phyloP scores from a whole-genome alignment of 1,284 basidiomycete genomes.

The Erythrobasidium hasegawianum region DNA sequence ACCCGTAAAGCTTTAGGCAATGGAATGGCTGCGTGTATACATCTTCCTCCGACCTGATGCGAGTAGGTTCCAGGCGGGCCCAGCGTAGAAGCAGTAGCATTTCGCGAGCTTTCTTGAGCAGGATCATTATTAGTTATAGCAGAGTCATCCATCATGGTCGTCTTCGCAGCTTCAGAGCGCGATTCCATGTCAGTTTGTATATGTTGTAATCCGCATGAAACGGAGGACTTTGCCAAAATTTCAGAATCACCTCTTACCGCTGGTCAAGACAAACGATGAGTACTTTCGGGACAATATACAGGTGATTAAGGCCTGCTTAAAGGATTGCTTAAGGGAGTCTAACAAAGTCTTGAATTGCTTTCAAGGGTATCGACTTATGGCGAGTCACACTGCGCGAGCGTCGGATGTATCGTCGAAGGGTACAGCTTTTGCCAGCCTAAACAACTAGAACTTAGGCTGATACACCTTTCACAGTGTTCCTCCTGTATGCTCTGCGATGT shows the following conservation, averaged over 20 bases:
- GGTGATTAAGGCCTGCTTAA: background rate
- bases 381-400: slow-evolving; percentile 94
- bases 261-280: slow-evolving; percentile 4
- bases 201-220: background rate
- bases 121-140: too few relatives aligned
- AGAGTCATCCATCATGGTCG: too few relatives aligned
- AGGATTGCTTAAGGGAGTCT: background rate
- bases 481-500: slow-evolving; percentile 11
- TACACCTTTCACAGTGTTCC: slow-evolving; percentile 66
- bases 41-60: slow-evolving; percentile 37
- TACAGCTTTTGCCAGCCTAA: slow-evolving; percentile 3
- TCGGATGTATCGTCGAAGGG: slow-evolving; percentile 83
- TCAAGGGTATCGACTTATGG: slow-evolving; percentile 95
- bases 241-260: background rate
- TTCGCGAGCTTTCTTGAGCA: too few relatives aligned
- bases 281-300: slow-evolving; percentile 35
- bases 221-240: background rate
- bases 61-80: slow-evolving; percentile 45
- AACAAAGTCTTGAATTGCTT: slow-evolving; percentile 59
- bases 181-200: too few relatives aligned
- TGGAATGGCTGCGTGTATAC: too few relatives aligned
- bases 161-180: too few relatives aligned
- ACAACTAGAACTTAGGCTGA: background rate
- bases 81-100: slow-evolving; percentile 39
- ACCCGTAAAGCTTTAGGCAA: too few relatives aligned